Conservation (phyloP, 768 basidiomycete species). For the Hygrophorus russula region DNA sequence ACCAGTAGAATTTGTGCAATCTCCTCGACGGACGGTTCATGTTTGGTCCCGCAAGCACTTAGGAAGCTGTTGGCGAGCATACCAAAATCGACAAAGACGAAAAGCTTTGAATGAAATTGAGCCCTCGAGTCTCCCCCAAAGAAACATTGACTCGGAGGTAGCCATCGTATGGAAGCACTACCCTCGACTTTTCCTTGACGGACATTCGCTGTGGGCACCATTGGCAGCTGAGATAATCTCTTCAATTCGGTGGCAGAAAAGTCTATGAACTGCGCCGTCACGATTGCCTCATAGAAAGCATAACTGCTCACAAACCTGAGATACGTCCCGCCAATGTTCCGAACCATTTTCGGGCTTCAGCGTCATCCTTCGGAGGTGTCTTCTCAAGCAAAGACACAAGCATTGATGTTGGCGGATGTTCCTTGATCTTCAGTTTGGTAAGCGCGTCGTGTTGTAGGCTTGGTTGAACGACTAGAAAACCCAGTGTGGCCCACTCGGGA, state of each 20-base stretch:
- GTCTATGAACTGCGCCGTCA: slow-evolving; percentile 24
- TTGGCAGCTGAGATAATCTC: slow-evolving; percentile 41
- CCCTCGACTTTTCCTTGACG: slow-evolving; percentile 19
- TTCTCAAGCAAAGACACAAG: slow-evolving; percentile 49
- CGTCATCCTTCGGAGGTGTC: slow-evolving; percentile 44
- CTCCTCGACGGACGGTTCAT: slow-evolving; percentile 80
- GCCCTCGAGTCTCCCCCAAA: slow-evolving; percentile 41
- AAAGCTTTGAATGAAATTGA: slow-evolving; percentile 68
- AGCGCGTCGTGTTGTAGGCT: slow-evolving; percentile 38
- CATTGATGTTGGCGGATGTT: slow-evolving; percentile 54
- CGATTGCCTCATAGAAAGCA: background rate
- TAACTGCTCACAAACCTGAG: slow-evolving; percentile 30
- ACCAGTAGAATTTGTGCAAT: slow-evolving; percentile 50
- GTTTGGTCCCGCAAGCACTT: slow-evolving; percentile 76
- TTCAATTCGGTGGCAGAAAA: slow-evolving; percentile 47
- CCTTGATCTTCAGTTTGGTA: slow-evolving; percentile 54
- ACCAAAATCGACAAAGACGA: slow-evolving; percentile 87
- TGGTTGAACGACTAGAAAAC: slow-evolving; percentile 60
- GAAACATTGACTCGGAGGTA: slow-evolving; percentile 61
- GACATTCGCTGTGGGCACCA: slow-evolving; percentile 55
- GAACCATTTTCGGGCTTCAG: slow-evolving; percentile 56
- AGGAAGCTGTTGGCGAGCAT: slow-evolving; percentile 73
- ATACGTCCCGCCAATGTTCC: slow-evolving; percentile 52
- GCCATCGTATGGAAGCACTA: slow-evolving; percentile 26
- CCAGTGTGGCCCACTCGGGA: slow-evolving; percentile 58